phyloP scores from a whole-genome alignment of 345 rosid genomes.

The Stellera chamaejasme region DNA sequence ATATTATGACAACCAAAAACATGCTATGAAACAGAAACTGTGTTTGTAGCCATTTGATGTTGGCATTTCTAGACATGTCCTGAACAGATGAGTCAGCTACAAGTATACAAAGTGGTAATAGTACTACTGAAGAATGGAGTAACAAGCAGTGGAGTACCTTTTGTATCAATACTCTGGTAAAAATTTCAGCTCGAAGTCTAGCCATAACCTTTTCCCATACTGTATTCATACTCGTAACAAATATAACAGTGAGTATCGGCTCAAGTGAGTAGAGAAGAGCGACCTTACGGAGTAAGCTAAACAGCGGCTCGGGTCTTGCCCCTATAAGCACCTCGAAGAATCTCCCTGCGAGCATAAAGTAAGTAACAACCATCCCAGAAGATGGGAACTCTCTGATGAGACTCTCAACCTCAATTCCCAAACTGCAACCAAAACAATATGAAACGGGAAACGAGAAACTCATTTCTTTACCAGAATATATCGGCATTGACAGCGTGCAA shows the following conservation, averaged over 20 bases:
- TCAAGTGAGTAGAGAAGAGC: slow-evolving; percentile 69
- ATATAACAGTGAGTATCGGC: slow-evolving; percentile 73
- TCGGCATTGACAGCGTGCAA: slow-evolving; percentile 86
- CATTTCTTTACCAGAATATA: slow-evolving; percentile 57
- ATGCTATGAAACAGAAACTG: too few relatives aligned
- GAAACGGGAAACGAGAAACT: background rate
- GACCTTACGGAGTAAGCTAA: slow-evolving; percentile 64
- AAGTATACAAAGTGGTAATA: too few relatives aligned
- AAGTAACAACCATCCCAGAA: background rate
- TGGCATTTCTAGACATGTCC: too few relatives aligned
- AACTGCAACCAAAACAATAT: background rate
- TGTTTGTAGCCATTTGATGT: too few relatives aligned
- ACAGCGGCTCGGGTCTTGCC: slow-evolving; percentile 61
- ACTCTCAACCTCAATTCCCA: background rate
- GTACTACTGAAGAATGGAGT: background rate
- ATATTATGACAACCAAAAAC: too few relatives aligned
- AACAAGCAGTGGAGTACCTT: slow-evolving; percentile 33
- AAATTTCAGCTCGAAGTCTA: slow-evolving; percentile 67
- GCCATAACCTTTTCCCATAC: slow-evolving; percentile 93
- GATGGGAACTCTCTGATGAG: background rate
- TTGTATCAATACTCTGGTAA: slow-evolving; percentile 70
- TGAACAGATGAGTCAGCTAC: too few relatives aligned
- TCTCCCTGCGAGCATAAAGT: slow-evolving; percentile 37
- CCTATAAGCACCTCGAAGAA: slow-evolving; percentile 88
- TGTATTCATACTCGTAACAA: slow-evolving; percentile 60